A percentile compares a stretch with the other conserved stretches of the same genome.
Evolutionary conservation across 1,284 basidiomycete genomes (phyloP).

Genomic region (Puccinia polysora): DNA sequence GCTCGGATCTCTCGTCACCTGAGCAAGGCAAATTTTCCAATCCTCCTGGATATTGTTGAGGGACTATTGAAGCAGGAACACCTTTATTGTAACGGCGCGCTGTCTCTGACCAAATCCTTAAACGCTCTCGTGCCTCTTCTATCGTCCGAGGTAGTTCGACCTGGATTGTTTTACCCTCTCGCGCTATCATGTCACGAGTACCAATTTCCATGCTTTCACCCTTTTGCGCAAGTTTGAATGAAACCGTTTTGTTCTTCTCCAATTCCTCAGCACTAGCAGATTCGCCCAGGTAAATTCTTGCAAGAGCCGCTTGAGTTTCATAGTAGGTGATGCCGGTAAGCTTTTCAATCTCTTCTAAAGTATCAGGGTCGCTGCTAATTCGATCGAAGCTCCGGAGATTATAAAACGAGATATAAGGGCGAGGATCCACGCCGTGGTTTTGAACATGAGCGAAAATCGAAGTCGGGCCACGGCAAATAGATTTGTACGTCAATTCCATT

Average conservation of each 20-base stretch:
- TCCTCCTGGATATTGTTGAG: constrained; percentile 63
- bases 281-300: constrained; percentile 70
- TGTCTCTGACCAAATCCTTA: constrained; percentile 47
- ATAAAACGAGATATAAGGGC: constrained; percentile 72
- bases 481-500: constrained; percentile 70
- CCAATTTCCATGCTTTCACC: constrained; percentile 48
- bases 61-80: constrained; percentile 67
- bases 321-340: constrained; percentile 72
- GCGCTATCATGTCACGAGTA: constrained; percentile 36
- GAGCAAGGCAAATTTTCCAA: constrained; percentile 66
- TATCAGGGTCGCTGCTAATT: constrained; percentile 69
- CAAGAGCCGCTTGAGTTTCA: constrained; percentile 77
- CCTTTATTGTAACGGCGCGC: constrained; percentile 47
- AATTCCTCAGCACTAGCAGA: constrained; percentile 57
- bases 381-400: constrained; percentile 84
- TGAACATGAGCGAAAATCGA: constrained; percentile 79
- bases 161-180: constrained; percentile 43
- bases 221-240: constrained; percentile 48
- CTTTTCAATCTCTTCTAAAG: constrained; percentile 67
- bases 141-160: constrained; percentile 48
- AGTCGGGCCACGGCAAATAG: constrained; percentile 77
- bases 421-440: constrained; percentile 75
- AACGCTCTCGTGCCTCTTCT: constrained; percentile 48
- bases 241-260: constrained; percentile 47
- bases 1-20: constrained; percentile 74